Evolutionary conservation across 129 eudicot genomes (phyloP), one percentile per base, ranked within the genome.

Genomic region (Mikania micrantha): DNA sequence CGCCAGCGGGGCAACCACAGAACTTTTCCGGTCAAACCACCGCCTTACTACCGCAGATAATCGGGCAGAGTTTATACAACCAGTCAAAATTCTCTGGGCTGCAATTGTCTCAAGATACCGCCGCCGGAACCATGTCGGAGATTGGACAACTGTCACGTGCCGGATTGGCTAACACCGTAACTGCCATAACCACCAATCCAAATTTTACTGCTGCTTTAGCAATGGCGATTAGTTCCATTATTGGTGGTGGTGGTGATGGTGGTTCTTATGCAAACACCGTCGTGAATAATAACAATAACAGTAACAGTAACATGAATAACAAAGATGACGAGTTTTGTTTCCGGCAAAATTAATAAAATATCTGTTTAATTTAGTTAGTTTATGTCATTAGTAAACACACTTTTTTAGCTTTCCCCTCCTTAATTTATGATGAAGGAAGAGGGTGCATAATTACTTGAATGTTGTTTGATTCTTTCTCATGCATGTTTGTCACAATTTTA

Each of bases 11-110:
- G 22, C 80, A 78, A 19, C 78, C 67, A 40, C 81, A 78, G 0
- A 69, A 53, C n/a, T 67, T 74, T 10, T 7, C 67, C 15, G 58
- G 79, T 48, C 62, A 66, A 65, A 52, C 73, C 7, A 67, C 78
- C 1, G 78, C 78, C 15, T 69, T 76, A 39, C 71, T 82, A 63
- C 91, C 91, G 7, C 91, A 82, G 17, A 77, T 86, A n/a, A 77
- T 86, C 16, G 82, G 92, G n/a, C 88, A 85, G 44, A 82, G 80
- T 3, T 28, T 83, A 34, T 83, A 80, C 40, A 83, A 86, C 35
- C 88, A 87, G 40, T 87, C 95, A 0, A 83, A 76, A 73, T 87
- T 83, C 67, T 87, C 85, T 1, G 89, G 95, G 9, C 83, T 82
- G 32, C 84, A 79, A 13, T 49, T 75, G 74, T 83, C 87, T 3